A percentile compares a stretch with the other conserved stretches of the same genome.
Evolutionary conservation across 2,329 filamentous ascomycete genomes (phyloP).

Genomic region (Xylaria sp.): DNA sequence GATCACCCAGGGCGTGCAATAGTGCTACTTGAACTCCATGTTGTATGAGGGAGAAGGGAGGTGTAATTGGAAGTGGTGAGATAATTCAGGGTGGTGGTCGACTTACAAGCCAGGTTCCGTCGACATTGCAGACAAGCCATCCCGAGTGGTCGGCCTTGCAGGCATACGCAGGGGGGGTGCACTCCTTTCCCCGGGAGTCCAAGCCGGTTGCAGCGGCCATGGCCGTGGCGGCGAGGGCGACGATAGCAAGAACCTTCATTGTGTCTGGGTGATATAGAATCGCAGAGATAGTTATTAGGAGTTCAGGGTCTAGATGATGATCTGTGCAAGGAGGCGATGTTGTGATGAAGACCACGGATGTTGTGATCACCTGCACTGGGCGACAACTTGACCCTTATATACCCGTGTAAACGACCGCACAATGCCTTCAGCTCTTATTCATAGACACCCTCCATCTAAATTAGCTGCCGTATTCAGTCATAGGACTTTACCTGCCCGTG

Average conservation of each 20-base stretch:
- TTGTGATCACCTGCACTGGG: slow-evolving; percentile 9
- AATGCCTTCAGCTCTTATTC: not conserved
- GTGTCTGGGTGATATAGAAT: slow-evolving; percentile 19
- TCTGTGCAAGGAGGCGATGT: not conserved
- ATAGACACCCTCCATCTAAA: not conserved
- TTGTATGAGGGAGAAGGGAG: not conserved
- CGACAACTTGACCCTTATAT: slow-evolving; percentile 13
- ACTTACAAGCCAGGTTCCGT: slow-evolving; percentile 38
- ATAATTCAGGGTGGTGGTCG: not conserved
- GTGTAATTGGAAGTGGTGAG: not conserved
- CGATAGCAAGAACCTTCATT: slow-evolving; percentile 38
- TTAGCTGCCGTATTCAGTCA: not conserved
- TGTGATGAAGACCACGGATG: slow-evolving; percentile 18
- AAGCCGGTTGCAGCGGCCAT: slow-evolving; percentile 26
- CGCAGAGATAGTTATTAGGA: not conserved
- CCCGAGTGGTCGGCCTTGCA: slow-evolving; percentile 39
- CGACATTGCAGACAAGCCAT: slow-evolving; percentile 41
- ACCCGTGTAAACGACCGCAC: not conserved
- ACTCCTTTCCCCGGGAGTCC: slow-evolving; percentile 20
- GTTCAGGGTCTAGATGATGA: not conserved
- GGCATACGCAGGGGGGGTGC: slow-evolving; percentile 35
- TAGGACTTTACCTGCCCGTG: not conserved
- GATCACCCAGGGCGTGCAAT: not conserved
- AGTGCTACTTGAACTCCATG: not conserved
- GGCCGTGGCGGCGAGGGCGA: slow-evolving; percentile 28